Base-by-base conservation (phyloP, 1,284 basidiomycete genomes). In the Coriolopsis trogii region DNA sequence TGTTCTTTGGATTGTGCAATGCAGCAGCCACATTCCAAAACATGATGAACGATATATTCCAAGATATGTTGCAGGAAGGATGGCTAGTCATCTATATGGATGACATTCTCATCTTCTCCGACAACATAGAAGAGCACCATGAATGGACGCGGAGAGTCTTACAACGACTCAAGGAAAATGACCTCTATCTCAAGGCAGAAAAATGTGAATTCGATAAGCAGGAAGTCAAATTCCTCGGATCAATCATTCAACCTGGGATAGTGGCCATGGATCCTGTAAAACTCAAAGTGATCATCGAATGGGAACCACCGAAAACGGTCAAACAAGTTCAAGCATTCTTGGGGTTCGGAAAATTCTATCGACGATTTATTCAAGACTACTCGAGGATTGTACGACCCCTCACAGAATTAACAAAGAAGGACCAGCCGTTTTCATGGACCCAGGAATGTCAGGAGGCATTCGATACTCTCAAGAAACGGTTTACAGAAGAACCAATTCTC, bases 331-430 rank as follows among this genome's bases (percentile, higher is more conserved):
- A 67, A 34, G 39, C 38, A 0, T 79, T 80, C 58, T 46, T 79
- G 0, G 76, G 75, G 1, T 72, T 80, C 31, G 60, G 64, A 6
- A 75, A 74, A 51, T 78, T 73, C 61, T 81, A 79, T 42, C 39
- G 69, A 0, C 43, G 66, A 0, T 81, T 80, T 50, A 72, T 81
- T 16, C 24, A 64, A 8, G 55, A 67, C 13, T 80, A 69, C 51
- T 62, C 73, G 0, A 46, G 64, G 3, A 61, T 73, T 15, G 66
- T 65, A 1, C 12, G 25, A 2, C 70, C 69, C 0, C 53, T 80
- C 0, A 51, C 55, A 23, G 40, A 54, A 1, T 58, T 73, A 0
- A 69, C 66, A 0, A 53, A 54, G 13, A 69, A 70, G 29, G 58
- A 54, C 2, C 20, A 2, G 38, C 15, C 45, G 3, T 71, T 56